Base-by-base conservation (phyloP, 2,329 filamentous ascomycete genomes). In the Fusarium secorum region DNA sequence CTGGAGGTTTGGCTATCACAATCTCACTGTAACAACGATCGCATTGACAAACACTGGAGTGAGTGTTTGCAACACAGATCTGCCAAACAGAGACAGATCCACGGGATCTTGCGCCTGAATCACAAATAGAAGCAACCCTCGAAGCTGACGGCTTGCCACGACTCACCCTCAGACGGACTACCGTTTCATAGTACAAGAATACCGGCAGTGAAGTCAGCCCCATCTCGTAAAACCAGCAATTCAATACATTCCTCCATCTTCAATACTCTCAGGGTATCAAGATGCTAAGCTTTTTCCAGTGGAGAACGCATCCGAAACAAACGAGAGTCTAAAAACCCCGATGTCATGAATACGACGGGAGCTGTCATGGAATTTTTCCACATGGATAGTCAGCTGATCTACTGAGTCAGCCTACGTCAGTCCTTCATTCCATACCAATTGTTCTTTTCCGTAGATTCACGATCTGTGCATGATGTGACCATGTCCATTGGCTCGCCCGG, bases 231-330 rank as follows among this genome's bases (percentile, higher is more conserved):
- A 26, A 32, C n/a, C 49, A 49, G 42, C n/a, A 39, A 42, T 48
- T 36, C 39, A 35, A 30, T 22, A 5, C 55, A 64, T 49, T 33
- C 41, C 39, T 60, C 30, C 42, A 54, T 60, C 41, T 64, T 26
- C 13, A 46, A 45, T 26, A 8, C 14, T 59, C 33, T 58, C 42
- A 56, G 67, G 63, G 46, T 41, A 32, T 26, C 26, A 22, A 11
- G 17, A 63, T 57, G 66, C 66, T 72, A 72, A 72, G 70, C 69
- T 72, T 72, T 72, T 52, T 64, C n/a, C n/a, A 56, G 70, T 72
- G 70, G 66, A 70, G 69, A 72, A 70, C 35, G 46, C 51, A 58
- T 51, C 63, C 64, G 69, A 72, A 61, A 70, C 70, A 57, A 33
- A 57, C 41, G 65, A 55, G 65, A 70, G 64, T 49, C 55, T 66